A percentile compares a stretch with the other conserved stretches of the same genome.
phyloP scores from a whole-genome alignment of 768 basidiomycete genomes.

The Pulveroboletus sp. region DNA sequence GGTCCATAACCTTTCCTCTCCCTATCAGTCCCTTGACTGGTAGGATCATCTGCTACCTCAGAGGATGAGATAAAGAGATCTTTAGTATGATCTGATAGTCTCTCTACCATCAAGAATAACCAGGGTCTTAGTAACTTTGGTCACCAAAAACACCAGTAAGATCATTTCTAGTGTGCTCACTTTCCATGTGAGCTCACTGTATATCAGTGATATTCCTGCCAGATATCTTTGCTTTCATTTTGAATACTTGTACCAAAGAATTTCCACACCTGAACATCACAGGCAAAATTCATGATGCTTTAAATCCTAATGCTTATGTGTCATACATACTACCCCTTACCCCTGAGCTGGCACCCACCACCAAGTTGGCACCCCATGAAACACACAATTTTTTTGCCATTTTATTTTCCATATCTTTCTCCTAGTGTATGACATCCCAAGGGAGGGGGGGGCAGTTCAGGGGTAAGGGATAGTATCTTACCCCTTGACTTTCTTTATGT shows the following conservation, averaged over 20 bases:
- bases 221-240: slow-evolving; percentile 55
- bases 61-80: no score
- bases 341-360: no score
- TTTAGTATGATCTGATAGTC: no score
- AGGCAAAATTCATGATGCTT: slow-evolving; percentile 40
- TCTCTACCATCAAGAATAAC: slow-evolving; percentile 56
- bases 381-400: no score
- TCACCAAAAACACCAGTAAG: slow-evolving; percentile 52
- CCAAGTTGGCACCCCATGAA: no score
- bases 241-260: slow-evolving; percentile 38
- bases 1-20: no score
- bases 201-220: background rate
- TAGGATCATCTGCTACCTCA: no score
- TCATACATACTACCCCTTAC: slow-evolving; percentile 47
- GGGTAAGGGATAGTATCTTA: no score
- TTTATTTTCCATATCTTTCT: no score
- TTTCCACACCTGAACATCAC: slow-evolving; percentile 40
- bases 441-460: no score
- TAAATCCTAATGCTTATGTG: slow-evolving; percentile 38
- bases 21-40: slow-evolving; percentile 39
- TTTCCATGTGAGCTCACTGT: background rate
- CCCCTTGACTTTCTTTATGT: slow-evolving; percentile 39
- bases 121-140: slow-evolving; percentile 61
- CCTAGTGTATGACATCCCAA: no score
- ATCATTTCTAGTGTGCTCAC: slow-evolving; percentile 21